A percentile compares a stretch with the other conserved stretches of the same genome.
Evolutionary conservation across 1,284 basidiomycete genomes (phyloP).

Genomic region (Uromyces viciae-fabae): DNA sequence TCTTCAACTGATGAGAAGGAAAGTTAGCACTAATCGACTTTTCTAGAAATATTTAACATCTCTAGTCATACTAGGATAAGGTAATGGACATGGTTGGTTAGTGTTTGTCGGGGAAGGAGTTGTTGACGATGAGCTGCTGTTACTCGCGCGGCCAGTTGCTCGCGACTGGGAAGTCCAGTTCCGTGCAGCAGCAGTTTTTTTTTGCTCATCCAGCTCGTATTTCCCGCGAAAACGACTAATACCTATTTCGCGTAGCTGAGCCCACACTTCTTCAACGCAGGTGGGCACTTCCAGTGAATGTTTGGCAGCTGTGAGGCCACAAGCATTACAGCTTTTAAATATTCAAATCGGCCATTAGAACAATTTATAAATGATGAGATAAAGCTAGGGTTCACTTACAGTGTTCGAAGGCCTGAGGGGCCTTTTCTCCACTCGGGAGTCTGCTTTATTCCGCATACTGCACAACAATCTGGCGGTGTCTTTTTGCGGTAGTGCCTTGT

Average conservation of each 20-base stretch:
- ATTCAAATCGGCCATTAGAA: background rate
- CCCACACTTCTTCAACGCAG: conserved; percentile 37
- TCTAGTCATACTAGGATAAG: background rate
- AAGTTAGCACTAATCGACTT: too few relatives aligned
- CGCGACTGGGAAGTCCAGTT: conserved; percentile 29
- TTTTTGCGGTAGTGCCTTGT: conserved; percentile 43
- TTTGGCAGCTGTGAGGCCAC: conserved; percentile 41
- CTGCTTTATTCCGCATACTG: conserved; percentile 8
- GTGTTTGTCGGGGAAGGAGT: background rate
- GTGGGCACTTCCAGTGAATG: conserved; percentile 16
- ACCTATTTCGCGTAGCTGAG: conserved; percentile 32
- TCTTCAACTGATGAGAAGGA: too few relatives aligned
- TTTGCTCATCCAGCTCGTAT: background rate
- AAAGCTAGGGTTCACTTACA: conserved; percentile 19
- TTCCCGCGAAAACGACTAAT: conserved; percentile 15
- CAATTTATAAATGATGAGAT: background rate
- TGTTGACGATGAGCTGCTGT: background rate
- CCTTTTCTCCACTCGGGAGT: conserved; percentile 44
- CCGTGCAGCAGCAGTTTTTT: conserved; percentile 35
- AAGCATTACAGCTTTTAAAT: conserved; percentile 36
- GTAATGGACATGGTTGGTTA: background rate
- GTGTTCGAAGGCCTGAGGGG: conserved; percentile 38
- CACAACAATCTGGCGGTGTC: conserved; percentile 34
- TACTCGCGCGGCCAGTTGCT: background rate
- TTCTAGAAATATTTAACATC: too few relatives aligned